Conservation (phyloP, 805 yeast species). For the Phaffomyces opuntiae region DNA sequence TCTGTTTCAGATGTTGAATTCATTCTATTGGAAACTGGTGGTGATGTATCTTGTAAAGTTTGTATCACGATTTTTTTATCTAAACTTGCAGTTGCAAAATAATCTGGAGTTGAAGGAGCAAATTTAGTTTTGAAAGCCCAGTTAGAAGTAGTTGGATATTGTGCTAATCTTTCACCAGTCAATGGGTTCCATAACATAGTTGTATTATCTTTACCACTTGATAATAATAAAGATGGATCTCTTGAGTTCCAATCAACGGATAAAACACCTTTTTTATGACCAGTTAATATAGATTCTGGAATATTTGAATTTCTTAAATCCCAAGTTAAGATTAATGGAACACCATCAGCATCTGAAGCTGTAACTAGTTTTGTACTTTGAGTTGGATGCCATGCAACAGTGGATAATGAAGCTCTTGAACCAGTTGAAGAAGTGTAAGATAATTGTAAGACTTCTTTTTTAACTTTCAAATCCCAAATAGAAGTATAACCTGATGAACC, state of each 20-base stretch:
- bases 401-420: slow-evolving; percentile 61
- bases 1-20: slow-evolving; percentile 54
- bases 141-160: slow-evolving; percentile 85
- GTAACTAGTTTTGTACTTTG: slow-evolving; percentile 83
- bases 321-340: slow-evolving; percentile 84
- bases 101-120: slow-evolving; percentile 83
- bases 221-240: slow-evolving; percentile 70
- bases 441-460: slow-evolving; percentile 82
- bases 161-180: slow-evolving; percentile 64
- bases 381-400: slow-evolving; percentile 92
- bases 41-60: slow-evolving; percentile 79
- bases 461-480: slow-evolving; percentile 88
- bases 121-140: slow-evolving; percentile 90
- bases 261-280: slow-evolving; percentile 83
- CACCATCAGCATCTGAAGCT: slow-evolving; percentile 74
- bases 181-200: slow-evolving; percentile 89
- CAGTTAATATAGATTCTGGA: slow-evolving; percentile 71
- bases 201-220: slow-evolving; percentile 90
- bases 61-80: slow-evolving; percentile 80
- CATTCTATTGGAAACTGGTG: slow-evolving; percentile 41
- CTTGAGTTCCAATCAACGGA: slow-evolving; percentile 90
- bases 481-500: slow-evolving; percentile 82
- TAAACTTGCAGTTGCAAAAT: slow-evolving; percentile 82
- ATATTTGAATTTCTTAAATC: slow-evolving; percentile 88
- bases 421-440: slow-evolving; percentile 50